Evolutionary conservation across 768 basidiomycete genomes (phyloP).

Genomic region (Mycena kentingensis): DNA sequence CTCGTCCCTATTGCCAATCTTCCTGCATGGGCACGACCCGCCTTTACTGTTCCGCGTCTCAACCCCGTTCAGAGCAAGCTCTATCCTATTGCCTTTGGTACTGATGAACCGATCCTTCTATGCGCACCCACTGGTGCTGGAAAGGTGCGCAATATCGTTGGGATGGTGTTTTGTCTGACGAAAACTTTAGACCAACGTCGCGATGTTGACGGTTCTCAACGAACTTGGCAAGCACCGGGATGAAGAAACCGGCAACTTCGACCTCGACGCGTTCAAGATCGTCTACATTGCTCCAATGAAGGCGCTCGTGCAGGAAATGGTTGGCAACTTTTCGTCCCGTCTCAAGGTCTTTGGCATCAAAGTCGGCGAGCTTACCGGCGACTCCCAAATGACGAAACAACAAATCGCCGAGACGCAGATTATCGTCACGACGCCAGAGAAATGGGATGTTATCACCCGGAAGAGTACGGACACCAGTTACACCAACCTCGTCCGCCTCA

Average conservation of each 20-base stretch:
- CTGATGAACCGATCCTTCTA: slow-evolving; percentile 91
- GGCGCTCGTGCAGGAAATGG: slow-evolving; percentile 98
- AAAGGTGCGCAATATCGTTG: slow-evolving; percentile 64
- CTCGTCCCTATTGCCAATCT: slow-evolving; percentile 70
- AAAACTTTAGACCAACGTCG: slow-evolving; percentile 85
- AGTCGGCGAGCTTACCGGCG: slow-evolving; percentile 95
- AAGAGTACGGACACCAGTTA: slow-evolving; percentile 97
- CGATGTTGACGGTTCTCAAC: slow-evolving; percentile 91
- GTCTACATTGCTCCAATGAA: slow-evolving; percentile 99
- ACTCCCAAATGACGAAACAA: slow-evolving; percentile 96
- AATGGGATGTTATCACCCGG: slow-evolving; percentile 99
- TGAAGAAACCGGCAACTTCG: slow-evolving; percentile 75
- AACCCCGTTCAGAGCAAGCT: slow-evolving; percentile 94
- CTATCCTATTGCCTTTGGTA: slow-evolving; percentile 90
- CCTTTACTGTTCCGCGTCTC: slow-evolving; percentile 79
- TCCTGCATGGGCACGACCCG: slow-evolving; percentile 85
- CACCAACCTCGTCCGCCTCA: slow-evolving; percentile 92
- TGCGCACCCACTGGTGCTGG: slow-evolving; percentile 99
- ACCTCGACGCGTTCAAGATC: slow-evolving; percentile 91
- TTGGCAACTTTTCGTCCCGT: slow-evolving; percentile 86
- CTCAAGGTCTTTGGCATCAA: slow-evolving; percentile 71
- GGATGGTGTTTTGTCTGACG: neutral
- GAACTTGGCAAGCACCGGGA: slow-evolving; percentile 89
- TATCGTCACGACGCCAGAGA: slow-evolving; percentile 98
- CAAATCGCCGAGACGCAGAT: slow-evolving; percentile 97